Base-by-base conservation (phyloP, 495 filamentous ascomycete genomes). In the Jackrogersella minutella region DNA sequence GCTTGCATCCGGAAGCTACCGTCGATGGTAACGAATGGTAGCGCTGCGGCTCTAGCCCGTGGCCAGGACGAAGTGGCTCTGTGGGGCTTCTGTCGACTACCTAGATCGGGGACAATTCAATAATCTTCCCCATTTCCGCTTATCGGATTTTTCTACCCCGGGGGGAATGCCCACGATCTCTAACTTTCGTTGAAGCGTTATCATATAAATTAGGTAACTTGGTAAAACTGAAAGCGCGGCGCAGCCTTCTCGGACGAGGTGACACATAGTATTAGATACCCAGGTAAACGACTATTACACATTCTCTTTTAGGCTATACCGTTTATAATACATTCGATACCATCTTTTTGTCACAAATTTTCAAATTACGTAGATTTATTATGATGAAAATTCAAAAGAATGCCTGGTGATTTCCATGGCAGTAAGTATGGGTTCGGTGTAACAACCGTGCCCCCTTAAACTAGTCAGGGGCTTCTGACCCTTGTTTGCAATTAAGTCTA, bases 1-100 rank as follows among this genome's bases (percentile, higher is more conserved):
- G 65, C 65, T 31, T 68, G 65, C 59, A 63, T 56, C 22, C 65
- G 65, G 59, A 59, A 7, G 39, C 40, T 49, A 9, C 47, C 33
- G 49, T 6, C 30, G 11, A 50, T 24, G 58, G 41, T 39, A 55
- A 50, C 21, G 33, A 28, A 55, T 17, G 54, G 34, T 33, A 55
- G 43, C 14, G 21, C 26, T 30, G 24, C 54, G 51, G 54, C 59
- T 39, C 28, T 21, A 47, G 24, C n/a, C 37, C 31, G 58, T 39
- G 40, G 40, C 14, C 24, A 30, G 30, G 28, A 41, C 30, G 22
- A 46, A 33, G 62, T 66, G 28, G 26, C 24, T 16, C 47, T 19
- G 31, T 51, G 62, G 50, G 30, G 26, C n/a, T 13, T 17, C 13
- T 8, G 10, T 13, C 24, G 28, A 40, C 13, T 40, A 53, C 54